phyloP scores from a whole-genome alignment of 2,329 filamentous ascomycete genomes.

The Penicillium sp. region DNA sequence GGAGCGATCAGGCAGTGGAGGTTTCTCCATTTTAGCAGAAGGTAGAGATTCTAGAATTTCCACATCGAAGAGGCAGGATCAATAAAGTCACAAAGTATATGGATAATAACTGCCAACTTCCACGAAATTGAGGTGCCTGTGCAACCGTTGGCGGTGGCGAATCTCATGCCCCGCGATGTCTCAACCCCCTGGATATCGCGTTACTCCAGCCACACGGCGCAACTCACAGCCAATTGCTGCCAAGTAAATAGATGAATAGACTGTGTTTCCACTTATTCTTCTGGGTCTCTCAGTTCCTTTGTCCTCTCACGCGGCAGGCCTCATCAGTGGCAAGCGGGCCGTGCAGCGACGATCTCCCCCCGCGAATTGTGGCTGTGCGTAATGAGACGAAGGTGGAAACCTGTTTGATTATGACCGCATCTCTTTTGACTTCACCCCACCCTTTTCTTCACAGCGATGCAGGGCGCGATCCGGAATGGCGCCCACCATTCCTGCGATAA shows the following conservation, averaged over 20 bases:
- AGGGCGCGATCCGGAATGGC: slow-evolving; percentile 11
- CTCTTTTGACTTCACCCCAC: background rate
- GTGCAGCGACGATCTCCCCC: slow-evolving; percentile 16
- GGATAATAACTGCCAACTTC: background rate
- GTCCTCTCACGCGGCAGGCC: background rate
- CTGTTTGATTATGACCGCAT: slow-evolving; percentile 9
- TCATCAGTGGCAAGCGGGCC: slow-evolving; percentile 17
- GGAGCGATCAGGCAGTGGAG: slow-evolving; percentile 3
- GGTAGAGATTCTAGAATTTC: background rate
- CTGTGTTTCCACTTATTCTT: background rate
- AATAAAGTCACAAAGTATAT: background rate
- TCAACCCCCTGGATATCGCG: background rate
- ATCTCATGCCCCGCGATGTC: slow-evolving; percentile 9
- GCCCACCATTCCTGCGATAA: slow-evolving; percentile 12
- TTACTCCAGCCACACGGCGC: background rate
- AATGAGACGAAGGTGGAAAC: slow-evolving; percentile 2
- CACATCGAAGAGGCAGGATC: background rate
- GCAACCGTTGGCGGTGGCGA: slow-evolving; percentile 8
- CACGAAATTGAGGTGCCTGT: background rate
- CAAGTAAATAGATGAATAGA: background rate
- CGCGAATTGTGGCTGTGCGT: slow-evolving; percentile 16
- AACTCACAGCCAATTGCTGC: background rate
- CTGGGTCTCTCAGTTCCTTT: background rate
- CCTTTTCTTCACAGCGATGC: slow-evolving; percentile 6
- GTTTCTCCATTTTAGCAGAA: slow-evolving; percentile 10